phyloP scores from a whole-genome alignment of 305 asterid genomes.

The Coffea humblotiana region DNA sequence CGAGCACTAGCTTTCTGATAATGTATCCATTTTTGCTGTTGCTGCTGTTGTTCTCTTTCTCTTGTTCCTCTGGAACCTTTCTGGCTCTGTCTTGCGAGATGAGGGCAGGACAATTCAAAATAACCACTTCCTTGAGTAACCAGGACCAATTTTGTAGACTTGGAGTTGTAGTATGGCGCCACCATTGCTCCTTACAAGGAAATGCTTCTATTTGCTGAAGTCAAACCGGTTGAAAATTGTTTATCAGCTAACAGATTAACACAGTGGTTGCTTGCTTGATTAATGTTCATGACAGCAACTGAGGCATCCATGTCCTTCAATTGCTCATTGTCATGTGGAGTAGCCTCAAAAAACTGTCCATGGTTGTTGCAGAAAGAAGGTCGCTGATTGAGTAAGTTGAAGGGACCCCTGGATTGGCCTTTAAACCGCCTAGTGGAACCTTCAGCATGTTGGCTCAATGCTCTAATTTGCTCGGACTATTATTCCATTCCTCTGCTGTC shows the following conservation, averaged over 20 bases:
- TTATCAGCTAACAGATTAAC: not conserved
- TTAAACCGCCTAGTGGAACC: constrained; percentile 18
- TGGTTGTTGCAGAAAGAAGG: constrained; percentile 22
- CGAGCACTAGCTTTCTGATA: constrained; percentile 32
- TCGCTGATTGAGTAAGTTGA: constrained; percentile 26
- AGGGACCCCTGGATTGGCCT: constrained; percentile 29
- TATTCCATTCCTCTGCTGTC: constrained; percentile 30
- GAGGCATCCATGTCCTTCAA: constrained; percentile 34
- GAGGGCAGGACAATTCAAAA: constrained; percentile 52
- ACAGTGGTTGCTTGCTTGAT: constrained; percentile 24
- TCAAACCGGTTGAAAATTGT: too few relatives aligned
- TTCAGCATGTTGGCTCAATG: constrained; percentile 22
- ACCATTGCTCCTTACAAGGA: constrained; percentile 49
- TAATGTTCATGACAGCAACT: constrained; percentile 41
- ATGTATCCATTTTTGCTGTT: constrained; percentile 10
- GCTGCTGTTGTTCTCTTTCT: constrained; percentile 9
- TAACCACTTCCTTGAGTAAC: constrained; percentile 38
- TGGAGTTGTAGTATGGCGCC: constrained; percentile 40
- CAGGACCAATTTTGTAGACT: constrained; percentile 37
- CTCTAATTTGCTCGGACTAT: constrained; percentile 43
- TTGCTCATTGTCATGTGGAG: constrained; percentile 29
- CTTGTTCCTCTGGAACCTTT: not conserved
- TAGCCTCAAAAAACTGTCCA: constrained; percentile 38
- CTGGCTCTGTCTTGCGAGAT: constrained; percentile 19
- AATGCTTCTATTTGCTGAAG: too few relatives aligned